phyloP scores from a whole-genome alignment of 2,329 filamentous ascomycete genomes.

The Pseudogymnoascus sp. region DNA sequence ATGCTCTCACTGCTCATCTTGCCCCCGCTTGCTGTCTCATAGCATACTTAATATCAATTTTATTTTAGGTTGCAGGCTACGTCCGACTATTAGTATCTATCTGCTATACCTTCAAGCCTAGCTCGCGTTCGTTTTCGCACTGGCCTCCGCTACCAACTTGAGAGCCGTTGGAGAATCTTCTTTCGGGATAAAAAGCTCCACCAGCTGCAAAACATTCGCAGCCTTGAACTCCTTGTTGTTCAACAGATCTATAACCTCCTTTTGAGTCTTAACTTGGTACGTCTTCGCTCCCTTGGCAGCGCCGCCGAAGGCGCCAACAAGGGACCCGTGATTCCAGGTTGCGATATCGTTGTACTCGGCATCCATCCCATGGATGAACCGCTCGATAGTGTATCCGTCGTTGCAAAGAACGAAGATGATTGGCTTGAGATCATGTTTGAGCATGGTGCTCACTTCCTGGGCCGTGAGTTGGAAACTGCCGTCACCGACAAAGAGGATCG shows the following conservation, averaged over 20 bases:
- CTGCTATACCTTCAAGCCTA: constrained; percentile 12
- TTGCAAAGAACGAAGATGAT: constrained; percentile 86
- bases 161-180: constrained; percentile 68
- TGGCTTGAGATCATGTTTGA: constrained; percentile 64
- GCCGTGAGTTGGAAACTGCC: constrained; percentile 79
- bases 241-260: constrained; percentile 60
- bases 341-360: constrained; percentile 75
- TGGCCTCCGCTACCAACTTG: constrained; percentile 62
- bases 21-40: too few relatives aligned
- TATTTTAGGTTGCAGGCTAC: not conserved
- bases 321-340: constrained; percentile 63
- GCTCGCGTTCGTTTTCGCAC: constrained; percentile 58
- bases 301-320: constrained; percentile 63
- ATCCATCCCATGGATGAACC: constrained; percentile 78
- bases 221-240: constrained; percentile 56
- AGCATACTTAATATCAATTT: not conserved
- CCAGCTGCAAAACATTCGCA: constrained; percentile 54
- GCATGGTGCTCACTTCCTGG: constrained; percentile 79
- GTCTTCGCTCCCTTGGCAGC: constrained; percentile 49
- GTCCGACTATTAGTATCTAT: not conserved
- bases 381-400: constrained; percentile 82
- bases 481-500: constrained; percentile 82
- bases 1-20: not conserved
- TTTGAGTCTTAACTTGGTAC: constrained; percentile 61
- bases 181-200: constrained; percentile 74